phyloP scores from a whole-genome alignment of 345 rosid genomes.

The Eucalyptus melliodora region DNA sequence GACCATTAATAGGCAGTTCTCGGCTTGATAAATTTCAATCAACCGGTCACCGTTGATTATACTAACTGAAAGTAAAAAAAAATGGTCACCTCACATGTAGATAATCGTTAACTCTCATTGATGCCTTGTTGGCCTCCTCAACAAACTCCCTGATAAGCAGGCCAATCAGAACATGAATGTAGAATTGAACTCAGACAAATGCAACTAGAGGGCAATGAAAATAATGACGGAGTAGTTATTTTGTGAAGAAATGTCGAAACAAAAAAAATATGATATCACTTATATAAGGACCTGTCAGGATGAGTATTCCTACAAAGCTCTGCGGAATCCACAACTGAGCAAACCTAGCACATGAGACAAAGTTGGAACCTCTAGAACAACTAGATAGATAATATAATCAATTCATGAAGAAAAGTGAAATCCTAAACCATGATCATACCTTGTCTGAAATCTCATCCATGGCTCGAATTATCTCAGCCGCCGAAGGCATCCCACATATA shows the following conservation, averaged over 20 bases:
- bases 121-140: slow-evolving; percentile 81
- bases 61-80: slow-evolving; percentile 6
- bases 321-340: slow-evolving; percentile 90
- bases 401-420: neutral
- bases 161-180: neutral
- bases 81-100: slow-evolving; percentile 99
- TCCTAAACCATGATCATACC: slow-evolving; percentile 16
- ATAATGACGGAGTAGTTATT: neutral
- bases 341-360: slow-evolving; percentile 40
- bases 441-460: slow-evolving; percentile 88
- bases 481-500: slow-evolving; percentile 59
- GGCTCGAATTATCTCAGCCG: slow-evolving; percentile 56
- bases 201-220: neutral
- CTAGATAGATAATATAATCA: neutral
- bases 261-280: neutral
- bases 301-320: slow-evolving; percentile 93
- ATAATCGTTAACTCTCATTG: slow-evolving; percentile 77
- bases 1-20: neutral
- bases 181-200: neutral
- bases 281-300: slow-evolving; percentile 58
- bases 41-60: neutral
- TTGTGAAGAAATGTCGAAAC: neutral
- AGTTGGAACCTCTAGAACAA: neutral
- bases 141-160: slow-evolving; percentile 53
- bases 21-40: neutral